phyloP scores from a whole-genome alignment of 2,329 filamentous ascomycete species.

The Fusarium nurragi region DNA sequence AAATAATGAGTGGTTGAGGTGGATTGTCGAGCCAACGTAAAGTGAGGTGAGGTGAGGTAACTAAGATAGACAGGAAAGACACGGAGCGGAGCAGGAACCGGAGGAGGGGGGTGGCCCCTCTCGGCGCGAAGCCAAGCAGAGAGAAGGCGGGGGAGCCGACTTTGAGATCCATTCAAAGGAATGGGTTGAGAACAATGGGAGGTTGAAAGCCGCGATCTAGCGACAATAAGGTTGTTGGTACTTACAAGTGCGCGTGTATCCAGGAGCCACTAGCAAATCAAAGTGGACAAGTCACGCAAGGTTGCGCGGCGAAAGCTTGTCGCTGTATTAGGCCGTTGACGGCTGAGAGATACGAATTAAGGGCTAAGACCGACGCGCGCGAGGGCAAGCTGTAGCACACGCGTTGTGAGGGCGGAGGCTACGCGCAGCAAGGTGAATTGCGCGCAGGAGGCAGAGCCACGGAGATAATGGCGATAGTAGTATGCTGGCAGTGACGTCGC shows the following conservation, averaged over 20 bases:
- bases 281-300: conserved; percentile 37
- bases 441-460: conserved; percentile 27
- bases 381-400: conserved; percentile 29
- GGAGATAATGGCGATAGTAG: conserved; percentile 6
- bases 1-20: conserved; percentile 37
- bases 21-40: conserved; percentile 28
- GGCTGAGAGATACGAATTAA: conserved; percentile 31
- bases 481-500: conserved; percentile 20
- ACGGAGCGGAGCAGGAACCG: conserved; percentile 33
- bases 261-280: conserved; percentile 23
- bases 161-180: conserved; percentile 19
- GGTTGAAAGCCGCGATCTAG: conserved; percentile 15
- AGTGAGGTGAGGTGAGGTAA: conserved; percentile 23
- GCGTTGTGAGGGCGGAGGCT: conserved; percentile 31
- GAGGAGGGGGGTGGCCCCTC: conserved; percentile 41
- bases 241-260: conserved; percentile 29
- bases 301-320: conserved; percentile 19
- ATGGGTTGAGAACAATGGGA: conserved; percentile 1
- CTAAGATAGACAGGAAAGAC: conserved; percentile 8
- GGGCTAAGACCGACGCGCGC: conserved; percentile 31
- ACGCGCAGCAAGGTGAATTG: conserved; percentile 35
- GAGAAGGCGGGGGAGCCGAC: conserved; percentile 16
- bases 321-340: conserved; percentile 22
- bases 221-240: conserved; percentile 14
- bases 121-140: conserved; percentile 21